Percentiles rank a stretch among this genome's conserved stretches.
Evolutionary conservation across 306 rosid genomes (phyloP).

Genomic region (Malus sylvestris): DNA sequence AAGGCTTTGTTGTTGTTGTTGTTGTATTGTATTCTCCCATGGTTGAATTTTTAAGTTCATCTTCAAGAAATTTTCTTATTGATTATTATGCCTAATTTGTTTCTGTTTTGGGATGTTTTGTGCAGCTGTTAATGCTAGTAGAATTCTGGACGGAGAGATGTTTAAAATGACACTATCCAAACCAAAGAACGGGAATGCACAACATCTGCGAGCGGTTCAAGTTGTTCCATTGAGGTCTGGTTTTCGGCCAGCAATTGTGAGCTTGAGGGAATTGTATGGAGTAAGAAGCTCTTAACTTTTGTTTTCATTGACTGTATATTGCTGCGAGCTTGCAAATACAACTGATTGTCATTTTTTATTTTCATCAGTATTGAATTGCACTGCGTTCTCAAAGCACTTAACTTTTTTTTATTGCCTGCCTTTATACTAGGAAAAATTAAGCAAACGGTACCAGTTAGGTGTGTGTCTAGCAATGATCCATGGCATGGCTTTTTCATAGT

Average conservation of each 20-base stretch:
- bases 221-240: conserved; percentile 43
- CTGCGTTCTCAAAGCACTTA: not conserved
- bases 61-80: not conserved
- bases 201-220: conserved; percentile 33
- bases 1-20: too few relatives aligned
- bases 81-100: not conserved
- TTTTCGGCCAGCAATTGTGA: conserved; percentile 50
- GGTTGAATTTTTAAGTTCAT: not conserved
- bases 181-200: conserved; percentile 51
- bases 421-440: not conserved
- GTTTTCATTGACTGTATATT: not conserved
- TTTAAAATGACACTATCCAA: conserved; percentile 44
- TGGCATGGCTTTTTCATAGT: not conserved
- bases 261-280: conserved; percentile 37
- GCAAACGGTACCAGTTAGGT: not conserved
- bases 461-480: not conserved
- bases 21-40: not conserved
- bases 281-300: conserved; percentile 18
- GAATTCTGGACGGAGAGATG: conserved; percentile 65
- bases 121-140: conserved; percentile 35
- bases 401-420: not conserved
- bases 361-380: not conserved
- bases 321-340: not conserved
- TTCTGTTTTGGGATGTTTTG: conserved; percentile 4
- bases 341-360: not conserved